These are phyloP conservation scores for Peronospora destructor DNA, from an alignment of 352 stramenopile species.

Conservation along the genomic window DNA sequence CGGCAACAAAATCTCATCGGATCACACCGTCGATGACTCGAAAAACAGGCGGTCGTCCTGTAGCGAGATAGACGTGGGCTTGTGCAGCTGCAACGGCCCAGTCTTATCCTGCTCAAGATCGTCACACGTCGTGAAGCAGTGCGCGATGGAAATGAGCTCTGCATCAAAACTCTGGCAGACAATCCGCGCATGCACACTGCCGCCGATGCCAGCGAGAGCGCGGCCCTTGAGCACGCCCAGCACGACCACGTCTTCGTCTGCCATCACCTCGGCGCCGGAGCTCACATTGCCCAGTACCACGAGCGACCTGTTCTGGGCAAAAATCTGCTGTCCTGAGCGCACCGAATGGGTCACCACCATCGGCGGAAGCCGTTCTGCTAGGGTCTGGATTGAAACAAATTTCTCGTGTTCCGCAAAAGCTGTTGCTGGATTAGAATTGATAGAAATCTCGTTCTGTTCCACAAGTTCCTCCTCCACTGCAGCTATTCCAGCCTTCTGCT, in stretches of 20 bases:
- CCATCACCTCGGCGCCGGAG: slow-evolving; percentile 83
- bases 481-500: slow-evolving; percentile 8
- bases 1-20: not conserved
- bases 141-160: slow-evolving; percentile 85
- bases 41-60: slow-evolving; percentile 58
- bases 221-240: slow-evolving; percentile 78
- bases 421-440: slow-evolving; percentile 1
- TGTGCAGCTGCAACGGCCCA: slow-evolving; percentile 36
- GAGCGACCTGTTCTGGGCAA: slow-evolving; percentile 72
- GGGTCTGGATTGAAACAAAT: slow-evolving; percentile 5
- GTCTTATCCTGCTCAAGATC: slow-evolving; percentile 40
- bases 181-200: slow-evolving; percentile 60
- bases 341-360: slow-evolving; percentile 71
- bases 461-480: slow-evolving; percentile 2
- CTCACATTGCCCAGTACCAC: slow-evolving; percentile 82
- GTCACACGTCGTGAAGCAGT: slow-evolving; percentile 88
- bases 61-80: slow-evolving; percentile 52
- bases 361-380: slow-evolving; percentile 21
- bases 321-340: slow-evolving; percentile 85
- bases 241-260: slow-evolving; percentile 81
- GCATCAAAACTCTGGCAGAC: slow-evolving; percentile 80
- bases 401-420: slow-evolving; percentile 15
- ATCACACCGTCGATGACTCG: slow-evolving; percentile 36
- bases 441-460: slow-evolving; percentile 3
- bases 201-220: slow-evolving; percentile 77